These are phyloP conservation scores for Pseudogymnoascus sp. DNA, from an alignment of 2,329 filamentous ascomycete genomes.

Conservation along the genomic window DNA sequence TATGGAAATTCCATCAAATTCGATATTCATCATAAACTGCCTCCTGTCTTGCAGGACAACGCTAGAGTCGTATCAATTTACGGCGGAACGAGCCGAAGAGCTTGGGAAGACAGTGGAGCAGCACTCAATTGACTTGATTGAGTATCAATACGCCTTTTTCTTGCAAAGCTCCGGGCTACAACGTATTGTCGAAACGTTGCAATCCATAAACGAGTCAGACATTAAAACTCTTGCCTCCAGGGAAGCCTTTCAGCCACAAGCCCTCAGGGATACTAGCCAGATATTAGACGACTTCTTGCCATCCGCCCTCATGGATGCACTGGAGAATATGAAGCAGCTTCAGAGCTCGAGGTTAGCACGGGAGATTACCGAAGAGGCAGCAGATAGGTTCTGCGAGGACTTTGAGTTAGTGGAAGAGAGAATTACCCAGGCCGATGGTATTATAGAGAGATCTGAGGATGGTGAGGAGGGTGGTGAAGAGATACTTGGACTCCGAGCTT, in stretches of 20 bases:
- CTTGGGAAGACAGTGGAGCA: slow-evolving; percentile 50
- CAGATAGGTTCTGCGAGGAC: slow-evolving; percentile 74
- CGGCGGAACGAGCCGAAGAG: slow-evolving; percentile 44
- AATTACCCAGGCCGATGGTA: slow-evolving; percentile 51
- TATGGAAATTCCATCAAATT: slow-evolving; percentile 50
- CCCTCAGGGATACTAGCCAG: slow-evolving; percentile 62
- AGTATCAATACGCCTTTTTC: slow-evolving; percentile 66
- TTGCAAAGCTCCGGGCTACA: slow-evolving; percentile 66
- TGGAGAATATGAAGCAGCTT: slow-evolving; percentile 68
- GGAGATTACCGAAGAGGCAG: slow-evolving; percentile 72
- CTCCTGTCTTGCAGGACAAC: slow-evolving; percentile 49
- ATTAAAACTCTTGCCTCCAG: slow-evolving; percentile 48
- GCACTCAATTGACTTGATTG: slow-evolving; percentile 50
- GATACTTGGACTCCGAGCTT: slow-evolving; percentile 20
- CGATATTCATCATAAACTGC: slow-evolving; percentile 70
- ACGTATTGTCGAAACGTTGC: slow-evolving; percentile 51
- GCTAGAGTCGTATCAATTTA: slow-evolving; percentile 57
- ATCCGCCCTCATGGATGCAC: slow-evolving; percentile 85
- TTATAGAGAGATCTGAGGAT: slow-evolving; percentile 23
- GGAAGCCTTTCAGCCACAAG: slow-evolving; percentile 49
- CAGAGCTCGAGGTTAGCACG: slow-evolving; percentile 65
- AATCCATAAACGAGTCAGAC: slow-evolving; percentile 21
- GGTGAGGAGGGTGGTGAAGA: slow-evolving; percentile 21
- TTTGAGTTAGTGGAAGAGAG: slow-evolving; percentile 65
- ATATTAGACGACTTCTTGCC: slow-evolving; percentile 84